phyloP scores from a whole-genome alignment of 805 yeast genomes.

The Starmera dryadoides region DNA sequence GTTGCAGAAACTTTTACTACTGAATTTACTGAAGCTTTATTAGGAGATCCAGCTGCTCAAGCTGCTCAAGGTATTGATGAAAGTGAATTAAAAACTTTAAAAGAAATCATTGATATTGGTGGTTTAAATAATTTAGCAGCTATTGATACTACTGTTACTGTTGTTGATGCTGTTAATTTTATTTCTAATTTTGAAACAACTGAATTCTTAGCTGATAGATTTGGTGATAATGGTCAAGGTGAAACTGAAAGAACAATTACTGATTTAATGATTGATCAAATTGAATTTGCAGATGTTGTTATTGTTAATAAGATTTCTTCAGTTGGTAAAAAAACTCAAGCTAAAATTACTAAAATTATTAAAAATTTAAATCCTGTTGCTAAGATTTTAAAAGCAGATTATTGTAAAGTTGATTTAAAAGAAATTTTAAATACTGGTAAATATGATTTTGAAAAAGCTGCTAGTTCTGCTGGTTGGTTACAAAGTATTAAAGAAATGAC shows the following conservation, averaged over 20 bases:
- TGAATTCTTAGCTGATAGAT: constrained; percentile 33
- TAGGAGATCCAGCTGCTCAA: constrained; percentile 10
- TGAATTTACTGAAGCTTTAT: constrained; percentile 30
- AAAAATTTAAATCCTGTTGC: constrained; percentile 35
- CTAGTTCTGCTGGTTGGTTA: constrained; percentile 39
- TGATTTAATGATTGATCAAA: constrained; percentile 38
- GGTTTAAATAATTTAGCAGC: constrained; percentile 32
- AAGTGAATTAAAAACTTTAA: constrained; percentile 14
- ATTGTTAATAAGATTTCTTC: constrained; percentile 31
- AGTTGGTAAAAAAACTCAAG: constrained; percentile 20
- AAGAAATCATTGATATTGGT: constrained; percentile 26
- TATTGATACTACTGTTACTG: constrained; percentile 40
- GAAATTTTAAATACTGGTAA: constrained; percentile 29
- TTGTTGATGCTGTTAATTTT: constrained; percentile 36
- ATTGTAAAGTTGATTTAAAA: constrained; percentile 28
- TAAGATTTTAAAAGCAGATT: constrained; percentile 27
- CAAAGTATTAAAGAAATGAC: constrained; percentile 33
- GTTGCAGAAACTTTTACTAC: constrained; percentile 41
- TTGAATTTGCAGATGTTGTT: constrained; percentile 39
- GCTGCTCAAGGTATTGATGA: constrained; percentile 16
- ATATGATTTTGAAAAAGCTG: constrained; percentile 34
- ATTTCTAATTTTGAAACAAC: constrained; percentile 35
- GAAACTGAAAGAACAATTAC: constrained; percentile 38
- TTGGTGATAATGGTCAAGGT: constrained; percentile 30
- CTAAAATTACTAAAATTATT: constrained; percentile 26